Base-by-base conservation (phyloP, 768 basidiomycete species). In the Holtermannia corniformis region DNA sequence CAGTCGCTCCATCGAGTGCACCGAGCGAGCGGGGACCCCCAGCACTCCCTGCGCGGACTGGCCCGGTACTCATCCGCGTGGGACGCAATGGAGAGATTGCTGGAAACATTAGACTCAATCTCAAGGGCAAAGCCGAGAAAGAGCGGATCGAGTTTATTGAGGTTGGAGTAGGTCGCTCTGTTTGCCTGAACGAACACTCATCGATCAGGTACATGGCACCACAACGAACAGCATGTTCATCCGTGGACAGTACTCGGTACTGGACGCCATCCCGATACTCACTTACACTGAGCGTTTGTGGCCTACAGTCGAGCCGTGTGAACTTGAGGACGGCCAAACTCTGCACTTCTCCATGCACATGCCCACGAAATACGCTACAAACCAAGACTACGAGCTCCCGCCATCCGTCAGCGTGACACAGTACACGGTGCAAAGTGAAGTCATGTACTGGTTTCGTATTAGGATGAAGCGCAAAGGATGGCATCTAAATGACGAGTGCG, bases 51-150 rank as follows among this genome's bases (percentile, higher is more conserved):
- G 32, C 7, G 32, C 32, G 60, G 4, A 62, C 58, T 16, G 67
- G 67, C 4, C 64, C 62, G 19, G 20, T 65, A 19, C 61, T 52
- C 47, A 55, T 65, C 21, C 47, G 61, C 20, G 11, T 63, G 3
- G 50, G 51, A 7, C 25, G 67, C 41, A 55, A 49, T 11, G 67
- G 62, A 22, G 41, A 37, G 16, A 37, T 37, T 16, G 32, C 32
- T 37, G 32, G 32, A 37, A 7, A 37, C 16, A 37, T 37, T 16
- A 37, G 10, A 7, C 16, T 37, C 10, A 37, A 37, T 37, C 32
- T 37, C 10, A 37, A 37, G 16, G 32, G 10, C 32, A 37, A 37
- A 37, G 32, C 10, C 32, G 32, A 37, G 16, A 37, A 37, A 16
- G 32, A 37, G 32, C 7, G 32, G 32, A 37, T 37, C 32, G 32